phyloP scores from a whole-genome alignment of 768 basidiomycete species.

The Pisolithus tinctorius region DNA sequence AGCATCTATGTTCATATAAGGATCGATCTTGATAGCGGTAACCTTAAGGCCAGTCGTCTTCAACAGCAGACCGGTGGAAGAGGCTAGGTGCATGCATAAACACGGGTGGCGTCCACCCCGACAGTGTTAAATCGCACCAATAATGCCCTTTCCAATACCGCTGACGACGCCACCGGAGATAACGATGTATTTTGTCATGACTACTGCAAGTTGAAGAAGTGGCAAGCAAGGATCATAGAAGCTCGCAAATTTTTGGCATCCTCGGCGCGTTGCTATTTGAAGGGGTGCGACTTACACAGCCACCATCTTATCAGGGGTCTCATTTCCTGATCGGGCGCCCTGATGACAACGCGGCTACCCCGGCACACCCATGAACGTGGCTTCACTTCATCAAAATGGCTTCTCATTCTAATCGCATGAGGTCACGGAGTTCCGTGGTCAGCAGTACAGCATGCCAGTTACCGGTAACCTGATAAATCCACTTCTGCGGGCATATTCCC shows the following conservation, averaged over 20 bases:
- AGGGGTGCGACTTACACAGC: conserved; percentile 3
- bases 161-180: conserved; percentile 97
- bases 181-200: conserved; percentile 93
- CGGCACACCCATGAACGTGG: too few relatives aligned
- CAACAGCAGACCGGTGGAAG: conserved; percentile 90
- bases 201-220: conserved; percentile 5
- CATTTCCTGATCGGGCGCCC: not conserved
- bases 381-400: too few relatives aligned
- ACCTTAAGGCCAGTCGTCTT: conserved; percentile 95
- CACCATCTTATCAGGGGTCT: conserved; percentile 1
- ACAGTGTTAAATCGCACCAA: conserved; percentile 55
- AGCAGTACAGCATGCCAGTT: not conserved
- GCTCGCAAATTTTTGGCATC: conserved; percentile 6
- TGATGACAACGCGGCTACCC: not conserved
- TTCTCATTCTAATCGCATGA: too few relatives aligned
- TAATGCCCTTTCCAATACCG: conserved; percentile 98
- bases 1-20: conserved; percentile 99
- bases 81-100: conserved; percentile 53
- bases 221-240: conserved; percentile 4
- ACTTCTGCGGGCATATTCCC: conserved; percentile 56
- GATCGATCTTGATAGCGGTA: conserved; percentile 99
- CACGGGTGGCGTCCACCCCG: conserved; percentile 7
- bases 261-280: conserved; percentile 11
- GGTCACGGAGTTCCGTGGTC: not conserved
- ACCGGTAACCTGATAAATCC: conserved; percentile 19